Evolutionary conservation across 495 filamentous ascomycete species (phyloP).

Genomic region (Penicillium alfredii): DNA sequence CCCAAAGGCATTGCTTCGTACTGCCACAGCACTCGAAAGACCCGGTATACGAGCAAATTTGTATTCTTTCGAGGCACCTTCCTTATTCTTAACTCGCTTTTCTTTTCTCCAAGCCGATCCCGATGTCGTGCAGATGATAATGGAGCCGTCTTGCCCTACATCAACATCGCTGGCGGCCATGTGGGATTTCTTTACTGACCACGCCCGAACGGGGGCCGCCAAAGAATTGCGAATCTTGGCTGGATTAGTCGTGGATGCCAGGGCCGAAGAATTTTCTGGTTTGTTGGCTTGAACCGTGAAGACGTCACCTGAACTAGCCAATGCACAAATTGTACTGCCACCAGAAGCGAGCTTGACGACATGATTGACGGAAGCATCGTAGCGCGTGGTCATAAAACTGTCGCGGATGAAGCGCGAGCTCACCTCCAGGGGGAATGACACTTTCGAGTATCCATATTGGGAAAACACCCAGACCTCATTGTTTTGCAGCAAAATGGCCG

Average conservation of each 20-base stretch:
- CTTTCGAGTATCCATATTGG: conserved; percentile 83
- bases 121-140: conserved; percentile 87
- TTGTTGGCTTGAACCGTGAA: conserved; percentile 73
- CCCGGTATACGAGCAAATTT: conserved; percentile 88
- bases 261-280: conserved; percentile 49
- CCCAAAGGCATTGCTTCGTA: conserved; percentile 81
- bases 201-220: conserved; percentile 68
- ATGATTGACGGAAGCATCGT: conserved; percentile 56
- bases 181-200: conserved; percentile 70
- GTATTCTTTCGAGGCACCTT: conserved; percentile 66
- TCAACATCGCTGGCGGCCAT: conserved; percentile 84
- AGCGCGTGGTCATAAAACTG: conserved; percentile 60
- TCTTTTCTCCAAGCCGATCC: conserved; percentile 88
- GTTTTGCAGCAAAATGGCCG: conserved; percentile 76
- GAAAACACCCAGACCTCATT: conserved; percentile 89
- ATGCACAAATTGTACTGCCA: conserved; percentile 82
- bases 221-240: conserved; percentile 74
- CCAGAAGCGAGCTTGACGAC: conserved; percentile 74
- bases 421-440: conserved; percentile 71
- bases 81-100: conserved; percentile 73
- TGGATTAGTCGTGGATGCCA: conserved; percentile 81
- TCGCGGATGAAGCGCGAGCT: conserved; percentile 63
- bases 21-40: conserved; percentile 73
- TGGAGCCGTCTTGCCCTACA: conserved; percentile 87
- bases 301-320: conserved; percentile 77